phyloP scores from a whole-genome alignment of 129 eudicot species.

The Oenanthe sinensis region DNA sequence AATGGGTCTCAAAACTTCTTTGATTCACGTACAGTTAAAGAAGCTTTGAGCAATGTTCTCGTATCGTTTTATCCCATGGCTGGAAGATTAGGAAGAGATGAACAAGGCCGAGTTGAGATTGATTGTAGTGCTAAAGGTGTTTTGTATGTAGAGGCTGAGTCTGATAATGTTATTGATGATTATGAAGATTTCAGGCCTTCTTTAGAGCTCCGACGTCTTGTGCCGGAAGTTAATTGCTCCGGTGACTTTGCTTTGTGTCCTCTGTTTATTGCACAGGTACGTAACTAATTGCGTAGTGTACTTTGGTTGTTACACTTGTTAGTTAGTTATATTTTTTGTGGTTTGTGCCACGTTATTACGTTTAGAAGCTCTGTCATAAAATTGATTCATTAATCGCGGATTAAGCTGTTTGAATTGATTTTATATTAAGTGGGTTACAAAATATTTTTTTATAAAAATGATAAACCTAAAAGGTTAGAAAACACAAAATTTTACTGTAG shows the following conservation, averaged over 20 bases:
- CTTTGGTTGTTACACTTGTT: too few relatives aligned
- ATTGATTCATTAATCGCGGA: too few relatives aligned
- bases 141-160: conserved; percentile 46
- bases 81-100: conserved; percentile 66
- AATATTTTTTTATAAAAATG: too few relatives aligned
- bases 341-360: background rate
- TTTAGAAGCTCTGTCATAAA: too few relatives aligned
- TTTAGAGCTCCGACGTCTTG: conserved; percentile 54
- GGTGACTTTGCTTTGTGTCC: conserved; percentile 38
- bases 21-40: conserved; percentile 46
- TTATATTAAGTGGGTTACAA: too few relatives aligned
- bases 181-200: conserved; percentile 76
- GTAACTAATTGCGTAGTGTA: background rate
- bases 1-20: conserved; percentile 38
- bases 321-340: too few relatives aligned
- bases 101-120: conserved; percentile 72
- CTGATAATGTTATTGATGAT: conserved; percentile 48
- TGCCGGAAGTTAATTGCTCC: conserved; percentile 64
- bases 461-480: too few relatives aligned
- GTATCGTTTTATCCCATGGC: conserved; percentile 86
- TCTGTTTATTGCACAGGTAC: conserved; percentile 39
- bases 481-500: too few relatives aligned
- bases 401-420: too few relatives aligned
- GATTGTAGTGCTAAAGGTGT: conserved; percentile 60
- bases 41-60: conserved; percentile 49